Evolutionary conservation across 2,329 filamentous ascomycete species (phyloP).

Genomic region (Lomentospora prolificans): DNA sequence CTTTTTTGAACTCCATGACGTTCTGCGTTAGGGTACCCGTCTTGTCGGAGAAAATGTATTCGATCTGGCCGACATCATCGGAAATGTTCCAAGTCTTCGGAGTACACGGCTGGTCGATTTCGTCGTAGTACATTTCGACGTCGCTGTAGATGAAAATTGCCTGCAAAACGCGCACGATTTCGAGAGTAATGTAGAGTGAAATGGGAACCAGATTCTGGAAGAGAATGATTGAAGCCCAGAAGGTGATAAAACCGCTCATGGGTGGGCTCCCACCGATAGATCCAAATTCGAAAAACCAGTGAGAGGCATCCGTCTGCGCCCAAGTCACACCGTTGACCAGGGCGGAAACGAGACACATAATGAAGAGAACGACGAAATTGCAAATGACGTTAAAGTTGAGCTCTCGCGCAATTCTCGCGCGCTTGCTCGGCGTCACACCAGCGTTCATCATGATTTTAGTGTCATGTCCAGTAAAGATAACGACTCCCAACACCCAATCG

Average conservation of each 20-base stretch:
- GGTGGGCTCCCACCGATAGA: conserved; percentile 66
- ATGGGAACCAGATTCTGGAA: conserved; percentile 99
- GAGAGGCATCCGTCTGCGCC: conserved; percentile 63
- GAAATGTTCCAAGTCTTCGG: conserved; percentile 99
- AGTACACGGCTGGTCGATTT: conserved; percentile 86
- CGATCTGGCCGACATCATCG: conserved; percentile 93
- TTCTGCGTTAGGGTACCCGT: conserved; percentile 97
- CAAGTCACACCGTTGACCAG: conserved; percentile 80
- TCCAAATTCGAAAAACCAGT: conserved; percentile 75
- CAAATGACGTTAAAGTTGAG: conserved; percentile 96
- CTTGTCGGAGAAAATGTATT: conserved; percentile 99
- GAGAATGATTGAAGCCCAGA: conserved; percentile 88
- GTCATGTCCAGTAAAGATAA: conserved; percentile 85
- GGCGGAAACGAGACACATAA: conserved; percentile 80
- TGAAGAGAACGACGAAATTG: conserved; percentile 83
- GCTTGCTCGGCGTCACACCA: conserved; percentile 88
- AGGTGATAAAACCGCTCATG: conserved; percentile 88
- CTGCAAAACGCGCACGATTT: conserved; percentile 88
- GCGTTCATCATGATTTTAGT: conserved; percentile 99
- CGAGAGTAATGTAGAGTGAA: conserved; percentile 92
- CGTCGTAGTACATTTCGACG: conserved; percentile 92
- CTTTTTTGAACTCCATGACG: conserved; percentile 99
- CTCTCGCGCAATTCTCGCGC: conserved; percentile 80
- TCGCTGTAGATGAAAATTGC: conserved; percentile 98
- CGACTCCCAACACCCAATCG: conserved; percentile 87